Conservation (phyloP, 2,329 filamentous ascomycete genomes). For the Capronia americana region DNA sequence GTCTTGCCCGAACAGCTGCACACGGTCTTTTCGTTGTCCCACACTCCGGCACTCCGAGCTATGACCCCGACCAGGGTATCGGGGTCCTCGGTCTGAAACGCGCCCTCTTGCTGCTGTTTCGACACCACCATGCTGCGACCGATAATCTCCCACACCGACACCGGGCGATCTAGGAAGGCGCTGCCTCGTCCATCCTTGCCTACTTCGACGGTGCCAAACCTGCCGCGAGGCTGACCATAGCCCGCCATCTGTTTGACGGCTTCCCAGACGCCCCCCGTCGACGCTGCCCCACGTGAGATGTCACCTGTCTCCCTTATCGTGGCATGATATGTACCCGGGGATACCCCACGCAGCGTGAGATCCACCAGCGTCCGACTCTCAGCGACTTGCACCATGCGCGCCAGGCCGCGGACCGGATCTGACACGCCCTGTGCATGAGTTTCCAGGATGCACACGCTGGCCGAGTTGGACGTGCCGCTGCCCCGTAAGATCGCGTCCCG, state of each 20-base stretch:
- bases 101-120: slow-evolving; percentile 64
- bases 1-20: slow-evolving; percentile 98
- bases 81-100: slow-evolving; percentile 73
- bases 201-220: slow-evolving; percentile 78
- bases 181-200: slow-evolving; percentile 76
- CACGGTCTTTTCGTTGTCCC: slow-evolving; percentile 98
- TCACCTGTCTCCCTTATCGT: slow-evolving; percentile 86
- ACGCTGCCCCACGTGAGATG: slow-evolving; percentile 80
- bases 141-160: slow-evolving; percentile 96
- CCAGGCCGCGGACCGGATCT: slow-evolving; percentile 80
- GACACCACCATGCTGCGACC: slow-evolving; percentile 90
- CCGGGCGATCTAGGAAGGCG: slow-evolving; percentile 78
- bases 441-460: slow-evolving; percentile 95
- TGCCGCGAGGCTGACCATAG: slow-evolving; percentile 59
- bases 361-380: slow-evolving; percentile 82
- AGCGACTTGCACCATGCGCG: slow-evolving; percentile 90
- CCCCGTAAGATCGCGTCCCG: slow-evolving; percentile 93
- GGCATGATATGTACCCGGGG: slow-evolving; percentile 80
- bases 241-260: slow-evolving; percentile 53
- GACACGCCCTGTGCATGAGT: slow-evolving; percentile 69
- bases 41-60: slow-evolving; percentile 93
- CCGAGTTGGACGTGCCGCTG: slow-evolving; percentile 85
- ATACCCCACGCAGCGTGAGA: slow-evolving; percentile 81
- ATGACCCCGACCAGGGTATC: slow-evolving; percentile 92
- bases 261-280: slow-evolving; percentile 83